Evolutionary conservation across 1,139 yeast genomes (phyloP).

Genomic region (Saccharomyces pastorianus): DNA sequence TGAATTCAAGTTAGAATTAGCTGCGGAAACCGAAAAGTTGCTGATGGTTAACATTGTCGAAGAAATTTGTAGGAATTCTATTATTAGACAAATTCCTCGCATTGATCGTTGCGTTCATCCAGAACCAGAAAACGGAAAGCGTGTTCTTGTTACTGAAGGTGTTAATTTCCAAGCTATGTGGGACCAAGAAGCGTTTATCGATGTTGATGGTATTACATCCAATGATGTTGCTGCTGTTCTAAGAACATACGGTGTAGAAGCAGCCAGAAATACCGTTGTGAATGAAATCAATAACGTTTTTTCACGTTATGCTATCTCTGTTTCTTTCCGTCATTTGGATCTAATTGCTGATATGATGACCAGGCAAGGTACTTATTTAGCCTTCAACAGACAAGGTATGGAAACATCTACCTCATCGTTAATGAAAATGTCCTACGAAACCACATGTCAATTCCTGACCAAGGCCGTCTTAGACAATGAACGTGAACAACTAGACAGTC

Average conservation of each 20-base stretch:
- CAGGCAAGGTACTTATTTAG: constrained; percentile 91
- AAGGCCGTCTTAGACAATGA: constrained; percentile 93
- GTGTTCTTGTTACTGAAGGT: constrained; percentile 90
- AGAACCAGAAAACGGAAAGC: constrained; percentile 55
- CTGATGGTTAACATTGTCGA: constrained; percentile 96
- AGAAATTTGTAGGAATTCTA: constrained; percentile 80
- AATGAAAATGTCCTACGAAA: constrained; percentile 98
- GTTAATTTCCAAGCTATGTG: constrained; percentile 97
- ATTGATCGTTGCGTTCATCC: constrained; percentile 94
- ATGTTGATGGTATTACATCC: constrained; percentile 79
- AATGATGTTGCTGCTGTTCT: constrained; percentile 91
- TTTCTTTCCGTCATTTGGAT: constrained; percentile 88
- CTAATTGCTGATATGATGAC: constrained; percentile 99
- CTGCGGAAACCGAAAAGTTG: constrained; percentile 82
- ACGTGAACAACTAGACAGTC: constrained; percentile 79
- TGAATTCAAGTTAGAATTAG: constrained; percentile 74
- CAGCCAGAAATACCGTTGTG: constrained; percentile 95
- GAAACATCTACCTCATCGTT: constrained; percentile 92
- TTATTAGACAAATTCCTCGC: constrained; percentile 83
- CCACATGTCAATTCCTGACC: constrained; percentile 94
- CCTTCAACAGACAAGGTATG: constrained; percentile 97
- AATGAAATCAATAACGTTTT: constrained; percentile 93
- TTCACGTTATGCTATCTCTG: constrained; percentile 92
- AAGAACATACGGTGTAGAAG: constrained; percentile 94
- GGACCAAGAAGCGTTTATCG: constrained; percentile 90